Conservation (phyloP, 1,284 basidiomycete species). For the Apiotrichum montevideense region DNA sequence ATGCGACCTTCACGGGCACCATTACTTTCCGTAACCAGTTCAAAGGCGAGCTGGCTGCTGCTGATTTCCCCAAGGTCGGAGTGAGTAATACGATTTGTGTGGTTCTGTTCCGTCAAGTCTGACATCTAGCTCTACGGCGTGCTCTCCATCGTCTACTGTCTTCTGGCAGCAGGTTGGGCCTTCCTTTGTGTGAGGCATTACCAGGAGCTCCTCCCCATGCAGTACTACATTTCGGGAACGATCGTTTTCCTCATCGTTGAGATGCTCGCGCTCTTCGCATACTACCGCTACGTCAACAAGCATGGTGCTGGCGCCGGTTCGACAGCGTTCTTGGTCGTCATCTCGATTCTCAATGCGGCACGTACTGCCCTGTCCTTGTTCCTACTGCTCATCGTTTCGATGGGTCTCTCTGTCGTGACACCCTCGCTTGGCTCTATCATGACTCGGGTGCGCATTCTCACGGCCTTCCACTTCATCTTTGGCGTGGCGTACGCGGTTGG, state of each 20-base stretch:
- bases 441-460: conserved; percentile 42
- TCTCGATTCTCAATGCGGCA: conserved; percentile 80
- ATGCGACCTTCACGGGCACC: conserved; percentile 73
- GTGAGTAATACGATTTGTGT: conserved; percentile 51
- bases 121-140: conserved; percentile 71
- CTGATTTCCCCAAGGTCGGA: conserved; percentile 96
- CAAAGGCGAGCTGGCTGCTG: conserved; percentile 78
- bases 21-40: conserved; percentile 87
- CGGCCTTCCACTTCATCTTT: conserved; percentile 73
- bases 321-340: conserved; percentile 77
- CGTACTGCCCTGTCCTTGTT: conserved; percentile 90
- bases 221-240: conserved; percentile 92
- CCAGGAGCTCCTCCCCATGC: conserved; percentile 62
- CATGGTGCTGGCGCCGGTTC: conserved; percentile 69
- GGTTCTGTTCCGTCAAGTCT: not conserved
- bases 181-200: conserved; percentile 76
- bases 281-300: conserved; percentile 70
- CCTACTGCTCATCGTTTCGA: conserved; percentile 82
- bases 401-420: conserved; percentile 71
- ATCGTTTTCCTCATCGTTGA: conserved; percentile 85
- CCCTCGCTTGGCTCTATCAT: conserved; percentile 45
- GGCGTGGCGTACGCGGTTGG: conserved; percentile 89
- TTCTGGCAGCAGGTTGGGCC: conserved; percentile 68
- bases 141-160: conserved; percentile 71
- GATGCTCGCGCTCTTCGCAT: conserved; percentile 72